Conservation (phyloP, 1,284 basidiomycete genomes). For the Cutaneotrichosporon sp. region DNA sequence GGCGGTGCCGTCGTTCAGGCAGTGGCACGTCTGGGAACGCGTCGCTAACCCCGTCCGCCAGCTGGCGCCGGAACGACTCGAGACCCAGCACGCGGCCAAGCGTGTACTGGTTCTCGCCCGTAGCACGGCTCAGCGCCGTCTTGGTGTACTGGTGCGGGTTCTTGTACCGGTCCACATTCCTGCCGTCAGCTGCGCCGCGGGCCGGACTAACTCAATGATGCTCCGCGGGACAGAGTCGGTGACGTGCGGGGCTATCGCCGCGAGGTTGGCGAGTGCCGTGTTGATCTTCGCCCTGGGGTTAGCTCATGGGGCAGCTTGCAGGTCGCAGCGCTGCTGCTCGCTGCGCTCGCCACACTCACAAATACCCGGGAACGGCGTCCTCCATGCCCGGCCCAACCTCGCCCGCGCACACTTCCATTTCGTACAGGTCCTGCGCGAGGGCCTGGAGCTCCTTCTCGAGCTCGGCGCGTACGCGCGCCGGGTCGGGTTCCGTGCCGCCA, state of each 20-base stretch:
- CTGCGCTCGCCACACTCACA: constrained; percentile 30
- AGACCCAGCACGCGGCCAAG: constrained; percentile 39
- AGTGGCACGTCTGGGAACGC: constrained; percentile 37
- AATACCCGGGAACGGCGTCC: constrained; percentile 29
- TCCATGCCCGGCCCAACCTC: constrained; percentile 37
- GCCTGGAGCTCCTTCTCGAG: constrained; percentile 32
- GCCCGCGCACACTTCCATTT: constrained; percentile 46
- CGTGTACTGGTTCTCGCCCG: constrained; percentile 44
- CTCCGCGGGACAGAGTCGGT: constrained; percentile 37
- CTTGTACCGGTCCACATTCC: constrained; percentile 26
- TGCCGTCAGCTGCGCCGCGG: constrained; percentile 6
- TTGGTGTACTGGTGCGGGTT: constrained; percentile 40
- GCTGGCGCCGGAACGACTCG: constrained; percentile 40
- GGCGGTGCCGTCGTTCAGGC: constrained; percentile 34
- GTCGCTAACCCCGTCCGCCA: constrained; percentile 25
- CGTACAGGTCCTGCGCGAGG: constrained; percentile 42
- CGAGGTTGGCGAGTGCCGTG: constrained; percentile 25
- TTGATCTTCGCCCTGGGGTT: constrained; percentile 31
- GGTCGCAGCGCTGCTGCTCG: neutral
- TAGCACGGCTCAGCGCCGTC: constrained; percentile 30
- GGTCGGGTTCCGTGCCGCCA: constrained; percentile 14
- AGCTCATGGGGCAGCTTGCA: neutral
- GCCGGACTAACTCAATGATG: constrained; percentile 30
- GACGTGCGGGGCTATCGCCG: constrained; percentile 25
- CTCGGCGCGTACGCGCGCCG: constrained; percentile 26